Conservation (phyloP, 176 grass and related monocot species). For the Bromus sterilis region DNA sequence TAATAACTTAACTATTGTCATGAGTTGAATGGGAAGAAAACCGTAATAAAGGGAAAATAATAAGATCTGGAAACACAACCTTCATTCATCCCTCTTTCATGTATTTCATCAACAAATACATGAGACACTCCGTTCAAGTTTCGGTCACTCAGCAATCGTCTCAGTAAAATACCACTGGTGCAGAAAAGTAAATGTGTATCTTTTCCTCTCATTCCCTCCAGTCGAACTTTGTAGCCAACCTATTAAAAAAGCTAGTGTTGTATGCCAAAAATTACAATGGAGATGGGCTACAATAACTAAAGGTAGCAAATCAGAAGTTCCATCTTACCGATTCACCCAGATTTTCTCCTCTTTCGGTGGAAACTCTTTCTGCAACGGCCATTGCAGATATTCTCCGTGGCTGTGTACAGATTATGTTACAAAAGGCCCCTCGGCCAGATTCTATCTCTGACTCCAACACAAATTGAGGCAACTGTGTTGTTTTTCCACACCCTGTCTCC, state of each 20-base stretch:
- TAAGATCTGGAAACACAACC: conserved; percentile 30
- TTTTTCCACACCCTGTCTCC: conserved; percentile 95
- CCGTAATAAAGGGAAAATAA: not conserved
- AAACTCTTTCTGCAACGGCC: conserved; percentile 94
- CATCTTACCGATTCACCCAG: conserved; percentile 83
- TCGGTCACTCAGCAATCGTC: conserved; percentile 81
- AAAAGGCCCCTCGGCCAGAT: conserved; percentile 95
- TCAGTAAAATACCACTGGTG: conserved; percentile 95
- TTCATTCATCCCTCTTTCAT: conserved; percentile 99
- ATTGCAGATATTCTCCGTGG: conserved; percentile 97
- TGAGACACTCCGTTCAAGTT: conserved; percentile 93
- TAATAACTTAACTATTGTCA: not conserved
- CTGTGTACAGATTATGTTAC: conserved; percentile 96
- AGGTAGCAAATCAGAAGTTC: not conserved
- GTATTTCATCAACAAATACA: conserved; percentile 99
- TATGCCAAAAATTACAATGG: conserved; percentile 50
- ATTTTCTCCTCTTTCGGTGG: conserved; percentile 90
- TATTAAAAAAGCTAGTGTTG: conserved; percentile 69
- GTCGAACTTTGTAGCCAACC: conserved; percentile 98
- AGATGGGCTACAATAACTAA: conserved; percentile 1
- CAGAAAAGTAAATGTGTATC: conserved; percentile 97
- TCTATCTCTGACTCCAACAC: conserved; percentile 92
- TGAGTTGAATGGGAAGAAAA: conserved; percentile 14
- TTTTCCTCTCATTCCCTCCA: conserved; percentile 96
- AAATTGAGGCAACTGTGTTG: conserved; percentile 94